phyloP scores from a whole-genome alignment of 345 rosid species.

The Geranium brycei region DNA sequence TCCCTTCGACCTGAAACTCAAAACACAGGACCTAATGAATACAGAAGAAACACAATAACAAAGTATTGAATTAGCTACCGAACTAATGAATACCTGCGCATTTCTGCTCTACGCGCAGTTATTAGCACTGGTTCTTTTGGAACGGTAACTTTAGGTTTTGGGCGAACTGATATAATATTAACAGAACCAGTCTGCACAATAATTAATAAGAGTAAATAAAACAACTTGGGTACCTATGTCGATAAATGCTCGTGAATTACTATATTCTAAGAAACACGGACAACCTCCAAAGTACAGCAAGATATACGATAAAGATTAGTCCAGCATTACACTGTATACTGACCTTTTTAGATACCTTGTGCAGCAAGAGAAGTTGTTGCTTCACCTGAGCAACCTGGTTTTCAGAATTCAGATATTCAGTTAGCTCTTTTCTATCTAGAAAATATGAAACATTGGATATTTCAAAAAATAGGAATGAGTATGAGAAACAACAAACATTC shows the following conservation, averaged over 20 bases:
- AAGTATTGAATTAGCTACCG: not conserved
- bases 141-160: constrained; percentile 30
- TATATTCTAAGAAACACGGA: not conserved
- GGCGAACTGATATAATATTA: constrained; percentile 10
- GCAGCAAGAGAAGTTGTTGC: constrained; percentile 43
- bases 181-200: constrained; percentile 17
- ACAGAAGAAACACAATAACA: not conserved
- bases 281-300: not conserved
- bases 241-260: not conserved
- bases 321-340: constrained; percentile 1
- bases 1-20: constrained; percentile 30
- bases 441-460: not conserved
- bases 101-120: constrained; percentile 45
- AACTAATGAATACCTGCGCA: constrained; percentile 22
- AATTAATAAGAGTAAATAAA: not conserved
- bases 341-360: constrained; percentile 38
- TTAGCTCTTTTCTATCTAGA: not conserved
- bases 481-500: not conserved
- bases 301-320: not conserved
- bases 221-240: not conserved
- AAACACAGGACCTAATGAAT: constrained; percentile 4
- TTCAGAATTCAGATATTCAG: constrained; percentile 4
- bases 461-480: too few relatives aligned
- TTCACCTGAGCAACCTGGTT: constrained; percentile 48
- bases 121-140: constrained; percentile 46